Evolutionary conservation across 192 early-diverging fungal species (phyloP).

Genomic region (Linnemannia hyalina): DNA sequence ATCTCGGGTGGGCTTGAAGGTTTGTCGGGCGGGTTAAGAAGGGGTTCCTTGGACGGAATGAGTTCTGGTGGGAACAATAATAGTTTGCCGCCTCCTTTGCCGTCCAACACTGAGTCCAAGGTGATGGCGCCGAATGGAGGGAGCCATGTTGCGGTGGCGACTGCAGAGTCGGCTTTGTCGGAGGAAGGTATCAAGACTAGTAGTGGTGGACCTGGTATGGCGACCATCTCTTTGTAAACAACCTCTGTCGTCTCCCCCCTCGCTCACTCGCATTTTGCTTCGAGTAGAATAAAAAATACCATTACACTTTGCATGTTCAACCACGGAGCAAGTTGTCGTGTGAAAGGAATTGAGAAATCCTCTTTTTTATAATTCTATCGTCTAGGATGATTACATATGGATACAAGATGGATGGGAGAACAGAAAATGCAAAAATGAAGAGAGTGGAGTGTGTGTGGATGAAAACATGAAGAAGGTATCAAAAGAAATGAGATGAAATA

Average conservation of each 20-base stretch:
- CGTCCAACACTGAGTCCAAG: not conserved
- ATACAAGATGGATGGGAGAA: constrained; percentile 9
- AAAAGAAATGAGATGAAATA: not conserved
- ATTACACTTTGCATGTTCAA: not conserved
- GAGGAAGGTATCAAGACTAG: not conserved
- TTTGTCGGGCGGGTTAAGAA: not conserved
- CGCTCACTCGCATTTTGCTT: too few species aligned
- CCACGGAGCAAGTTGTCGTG: not conserved
- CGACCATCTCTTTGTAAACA: not conserved
- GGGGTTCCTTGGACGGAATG: not conserved
- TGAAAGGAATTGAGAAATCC: constrained; percentile 1
- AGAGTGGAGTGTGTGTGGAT: not conserved
- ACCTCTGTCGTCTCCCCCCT: too few species aligned
- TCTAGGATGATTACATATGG: constrained; percentile 19
- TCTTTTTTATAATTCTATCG: constrained; percentile 1
- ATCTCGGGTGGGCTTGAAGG: constrained; percentile 11
- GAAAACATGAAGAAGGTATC: not conserved
- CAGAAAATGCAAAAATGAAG: constrained; percentile 7
- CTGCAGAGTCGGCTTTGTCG: not conserved
- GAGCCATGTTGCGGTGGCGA: not conserved
- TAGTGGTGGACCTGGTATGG: not conserved
- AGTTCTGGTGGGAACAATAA: not conserved
- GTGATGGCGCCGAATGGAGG: not conserved
- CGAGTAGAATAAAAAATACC: not conserved
- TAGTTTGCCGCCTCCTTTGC: not conserved